Evolutionary conservation across 768 basidiomycete genomes (phyloP).

Genomic region (Hygrophorus russula): DNA sequence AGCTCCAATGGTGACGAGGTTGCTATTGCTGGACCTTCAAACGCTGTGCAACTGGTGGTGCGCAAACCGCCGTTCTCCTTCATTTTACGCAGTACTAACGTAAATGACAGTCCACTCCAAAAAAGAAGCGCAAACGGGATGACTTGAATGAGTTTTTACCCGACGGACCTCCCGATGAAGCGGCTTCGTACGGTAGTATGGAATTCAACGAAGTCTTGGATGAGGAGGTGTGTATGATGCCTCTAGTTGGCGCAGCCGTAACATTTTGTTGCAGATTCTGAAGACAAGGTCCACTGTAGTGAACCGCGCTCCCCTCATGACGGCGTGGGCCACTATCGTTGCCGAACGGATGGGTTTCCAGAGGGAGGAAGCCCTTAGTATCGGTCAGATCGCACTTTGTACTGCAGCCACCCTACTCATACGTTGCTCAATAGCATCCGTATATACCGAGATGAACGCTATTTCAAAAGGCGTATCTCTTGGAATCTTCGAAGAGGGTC

Average conservation of each 20-base stretch:
- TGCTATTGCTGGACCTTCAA: conserved; percentile 11
- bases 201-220: conserved; percentile 67
- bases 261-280: conserved; percentile 36
- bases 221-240: conserved; percentile 40
- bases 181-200: conserved; percentile 37
- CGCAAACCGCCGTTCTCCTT: conserved; percentile 1
- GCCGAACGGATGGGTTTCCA: conserved; percentile 81
- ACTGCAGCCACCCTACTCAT: background rate
- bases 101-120: conserved; percentile 27
- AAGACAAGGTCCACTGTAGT: conserved; percentile 50
- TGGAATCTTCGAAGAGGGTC: conserved; percentile 56
- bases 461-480: conserved; percentile 75
- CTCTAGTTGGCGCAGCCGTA: background rate
- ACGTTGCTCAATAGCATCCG: conserved; percentile 48
- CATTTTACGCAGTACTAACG: conserved; percentile 2
- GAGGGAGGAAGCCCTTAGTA: conserved; percentile 82
- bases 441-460: conserved; percentile 90
- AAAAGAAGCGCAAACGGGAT: conserved; percentile 46
- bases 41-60: conserved; percentile 21
- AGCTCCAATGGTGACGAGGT: conserved; percentile 7
- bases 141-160: conserved; percentile 53
- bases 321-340: conserved; percentile 83
- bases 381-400: conserved; percentile 41
- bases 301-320: conserved; percentile 93
- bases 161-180: conserved; percentile 37